A percentile compares a stretch with the other conserved stretches of the same genome.
phyloP scores from a whole-genome alignment of 139 green algal species.

The Desmodesmus armatus region DNA sequence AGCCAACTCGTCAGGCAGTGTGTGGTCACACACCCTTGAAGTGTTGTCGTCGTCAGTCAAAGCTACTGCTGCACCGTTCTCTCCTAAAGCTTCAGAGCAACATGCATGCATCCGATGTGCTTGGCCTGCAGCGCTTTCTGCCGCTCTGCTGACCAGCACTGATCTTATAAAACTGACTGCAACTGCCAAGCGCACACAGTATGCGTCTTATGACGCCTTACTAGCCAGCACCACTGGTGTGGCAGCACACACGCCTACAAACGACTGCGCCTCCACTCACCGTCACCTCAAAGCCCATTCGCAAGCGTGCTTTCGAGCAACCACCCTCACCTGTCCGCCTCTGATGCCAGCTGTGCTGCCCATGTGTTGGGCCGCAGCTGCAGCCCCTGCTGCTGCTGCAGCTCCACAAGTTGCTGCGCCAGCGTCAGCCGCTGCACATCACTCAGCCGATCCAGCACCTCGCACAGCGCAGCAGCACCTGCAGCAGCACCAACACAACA shows the following conservation, averaged over 20 bases:
- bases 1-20: too few species aligned
- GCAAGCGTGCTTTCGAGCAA: neutral
- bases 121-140: too few species aligned
- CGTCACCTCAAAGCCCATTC: neutral
- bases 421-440: slow-evolving; percentile 34
- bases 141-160: too few species aligned
- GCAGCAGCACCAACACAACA: neutral
- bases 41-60: too few species aligned
- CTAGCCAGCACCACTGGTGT: neutral
- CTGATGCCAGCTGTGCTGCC: slow-evolving; percentile 3
- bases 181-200: neutral
- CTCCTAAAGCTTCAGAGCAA: too few species aligned
- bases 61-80: too few species aligned
- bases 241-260: neutral
- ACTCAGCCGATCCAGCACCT: neutral
- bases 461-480: slow-evolving; percentile 21
- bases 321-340: neutral
- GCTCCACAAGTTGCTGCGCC: neutral
- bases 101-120: too few species aligned
- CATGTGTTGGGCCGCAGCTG: neutral
- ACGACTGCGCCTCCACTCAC: neutral
- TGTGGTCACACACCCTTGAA: too few species aligned
- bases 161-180: neutral
- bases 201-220: neutral
- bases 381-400: slow-evolving; percentile 1